Evolutionary conservation across 2,329 filamentous ascomycete species (phyloP), one percentile per base, ranked within the genome.

Genomic region (Pseudocercospora vitis): DNA sequence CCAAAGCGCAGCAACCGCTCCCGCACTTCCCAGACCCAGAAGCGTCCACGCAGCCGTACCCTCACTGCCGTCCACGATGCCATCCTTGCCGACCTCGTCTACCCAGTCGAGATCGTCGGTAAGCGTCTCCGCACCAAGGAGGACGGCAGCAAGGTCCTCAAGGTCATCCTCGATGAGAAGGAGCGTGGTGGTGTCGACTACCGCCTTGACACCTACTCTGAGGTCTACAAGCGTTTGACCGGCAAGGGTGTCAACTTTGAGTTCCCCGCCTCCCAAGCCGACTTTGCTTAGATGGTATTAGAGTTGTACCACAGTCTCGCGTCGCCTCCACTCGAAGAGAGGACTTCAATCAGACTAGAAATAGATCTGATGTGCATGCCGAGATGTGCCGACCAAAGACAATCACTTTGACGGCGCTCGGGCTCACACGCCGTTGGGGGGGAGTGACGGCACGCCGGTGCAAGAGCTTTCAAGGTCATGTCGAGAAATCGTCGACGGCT

Each of bases 101-200:
- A 88, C 88, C 94, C 94, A 74, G 94, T 99, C 74, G 94, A 99
- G 88, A 99, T 99, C 69, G 94, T 99, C 71, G 94, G 94, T 81
- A 97, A 97, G 90, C 91, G 94, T 74, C 80, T 91, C 77, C 89
- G 94, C 79, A 97, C 94, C 82, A 92, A 95, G 83, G 92, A 97
- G 85, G 94, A 99, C 79, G 91, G 91, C 78, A 87, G 83, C 87
- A 97, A 97, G 89, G 81, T 90, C 75, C 86, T 97, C 79, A 99
- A 99, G 89, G 90, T 99, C 76, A 84, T 99, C 74, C 86, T 99
- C 59, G 94, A 99, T 79, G 94, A 97, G 89, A 99, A 99, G 90
- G 94, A 99, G 89, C 89, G 91, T 72, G 92, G 91, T 73, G 91
- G 91, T 77, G 92, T 99, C 70, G 94, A 99, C 85, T 96, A 97